Evolutionary conservation across 352 stramenopile species (phyloP), one percentile per base, ranked within the genome.

Genomic region (Discostella stelligera): DNA sequence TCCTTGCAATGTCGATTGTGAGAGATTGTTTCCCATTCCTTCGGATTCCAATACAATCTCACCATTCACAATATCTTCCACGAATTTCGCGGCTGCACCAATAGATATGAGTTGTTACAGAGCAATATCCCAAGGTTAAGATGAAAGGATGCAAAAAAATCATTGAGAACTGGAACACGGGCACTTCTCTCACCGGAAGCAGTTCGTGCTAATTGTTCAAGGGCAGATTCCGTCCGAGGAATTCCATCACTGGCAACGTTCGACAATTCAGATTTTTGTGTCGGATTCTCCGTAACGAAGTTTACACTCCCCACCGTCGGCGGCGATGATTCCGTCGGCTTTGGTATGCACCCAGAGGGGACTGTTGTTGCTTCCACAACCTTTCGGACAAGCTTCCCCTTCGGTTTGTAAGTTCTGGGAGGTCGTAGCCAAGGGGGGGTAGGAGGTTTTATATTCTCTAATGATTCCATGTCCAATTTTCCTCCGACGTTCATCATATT

Each of bases 181-280:
- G 54, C 21, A 16, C n/a, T 27, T 76, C 81, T 76, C 81, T 73
- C 44, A 83, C 74, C 82, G 23, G 82, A 90, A 32, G 84, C 82
- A 77, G 79, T 92, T 13, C 75, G 75, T 10, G 86, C 86, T 39
- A 91, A 63, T 73, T 91, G 83, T 64, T 82, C 76, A 59, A 91
- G 66, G 14, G 82, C 78, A 30, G 74, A 82, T 56, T 83, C 75
- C 30, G 48, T 79, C 39, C 59, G 56, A 27, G 49, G 41, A 14
- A 83, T 69, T 2, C 10, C 41, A 50, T 77, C 74, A 18, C 56
- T 37, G 39, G 64, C 39, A 39, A 60, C 23, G 3, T 41, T 41
- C 4, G 7, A 44, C 53, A 32, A 71, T 62, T 7, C 53, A 13
- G 65, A 66, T 32, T 27, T 49, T 21, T 50, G 37, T 27, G 65